A percentile compares a stretch with the other conserved stretches of the same genome.
These are phyloP conservation scores for Apiotrichum domesticum DNA, from an alignment of 1,284 basidiomycete species.

Conservation along the genomic window DNA sequence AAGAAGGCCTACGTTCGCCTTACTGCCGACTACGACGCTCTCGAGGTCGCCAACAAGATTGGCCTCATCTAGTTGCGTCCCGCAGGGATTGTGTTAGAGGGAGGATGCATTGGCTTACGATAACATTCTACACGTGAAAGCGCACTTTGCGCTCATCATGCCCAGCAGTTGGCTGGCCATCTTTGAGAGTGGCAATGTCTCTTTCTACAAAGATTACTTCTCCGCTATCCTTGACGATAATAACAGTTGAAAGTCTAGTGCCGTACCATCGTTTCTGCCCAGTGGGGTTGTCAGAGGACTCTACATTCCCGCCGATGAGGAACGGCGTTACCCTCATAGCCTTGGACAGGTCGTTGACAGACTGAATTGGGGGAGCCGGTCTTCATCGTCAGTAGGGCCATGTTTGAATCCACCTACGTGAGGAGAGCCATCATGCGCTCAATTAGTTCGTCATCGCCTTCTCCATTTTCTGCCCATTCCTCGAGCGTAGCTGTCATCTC, in stretches of 20 bases:
- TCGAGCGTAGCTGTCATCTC: slow-evolving; percentile 22
- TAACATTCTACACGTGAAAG: slow-evolving; percentile 1
- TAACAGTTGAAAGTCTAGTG: slow-evolving; percentile 40
- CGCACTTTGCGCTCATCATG: background rate
- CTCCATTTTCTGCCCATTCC: slow-evolving; percentile 21
- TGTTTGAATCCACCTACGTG: slow-evolving; percentile 21
- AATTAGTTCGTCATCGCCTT: slow-evolving; percentile 25
- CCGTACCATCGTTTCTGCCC: slow-evolving; percentile 35
- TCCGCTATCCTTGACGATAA: slow-evolving; percentile 36
- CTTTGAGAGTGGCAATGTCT: slow-evolving; percentile 29
- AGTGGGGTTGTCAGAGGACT: background rate
- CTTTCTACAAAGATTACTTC: slow-evolving; percentile 40
- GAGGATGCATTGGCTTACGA: slow-evolving; percentile 20
- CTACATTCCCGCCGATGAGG: slow-evolving; percentile 7
- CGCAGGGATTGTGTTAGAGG: slow-evolving; percentile 13
- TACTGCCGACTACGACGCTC: slow-evolving; percentile 90
- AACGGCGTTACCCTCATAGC: slow-evolving; percentile 31
- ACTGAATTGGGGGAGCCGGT: slow-evolving; percentile 5
- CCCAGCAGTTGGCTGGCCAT: slow-evolving; percentile 8
- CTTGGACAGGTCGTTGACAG: slow-evolving; percentile 12
- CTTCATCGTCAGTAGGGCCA: slow-evolving; percentile 15
- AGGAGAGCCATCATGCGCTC: slow-evolving; percentile 35
- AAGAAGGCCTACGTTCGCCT: slow-evolving; percentile 99
- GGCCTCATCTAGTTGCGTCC: slow-evolving; percentile 46
- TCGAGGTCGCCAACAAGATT: slow-evolving; percentile 95